phyloP scores from a whole-genome alignment of 2,329 filamentous ascomycete genomes.

The Daldinia eschscholtzii region DNA sequence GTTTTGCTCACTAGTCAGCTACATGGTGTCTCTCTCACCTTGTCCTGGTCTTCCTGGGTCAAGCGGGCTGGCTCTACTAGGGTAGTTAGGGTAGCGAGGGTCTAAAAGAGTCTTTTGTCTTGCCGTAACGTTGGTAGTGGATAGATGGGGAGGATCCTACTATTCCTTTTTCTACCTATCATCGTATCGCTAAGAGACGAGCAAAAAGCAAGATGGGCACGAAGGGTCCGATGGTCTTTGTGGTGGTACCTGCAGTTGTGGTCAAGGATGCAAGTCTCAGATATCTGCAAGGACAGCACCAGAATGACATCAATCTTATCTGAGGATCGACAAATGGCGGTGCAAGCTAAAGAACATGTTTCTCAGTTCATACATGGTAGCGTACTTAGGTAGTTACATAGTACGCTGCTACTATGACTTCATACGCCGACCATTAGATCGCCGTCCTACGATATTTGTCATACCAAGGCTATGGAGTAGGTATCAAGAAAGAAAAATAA shows the following conservation, averaged over 20 bases:
- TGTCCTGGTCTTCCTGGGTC: neutral
- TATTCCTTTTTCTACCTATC: slow-evolving; percentile 10
- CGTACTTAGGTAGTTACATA: neutral
- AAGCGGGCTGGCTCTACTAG: neutral
- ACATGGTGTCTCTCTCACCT: neutral
- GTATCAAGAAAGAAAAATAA: neutral
- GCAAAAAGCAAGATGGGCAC: slow-evolving; percentile 18
- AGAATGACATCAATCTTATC: slow-evolving; percentile 38
- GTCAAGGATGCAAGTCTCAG: slow-evolving; percentile 18
- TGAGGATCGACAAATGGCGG: slow-evolving; percentile 36
- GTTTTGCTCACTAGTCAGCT: neutral
- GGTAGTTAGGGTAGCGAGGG: slow-evolving; percentile 9
- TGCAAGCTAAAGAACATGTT: slow-evolving; percentile 20
- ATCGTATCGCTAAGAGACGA: slow-evolving; percentile 19
- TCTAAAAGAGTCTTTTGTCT: slow-evolving; percentile 13
- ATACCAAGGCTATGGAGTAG: slow-evolving; percentile 1
- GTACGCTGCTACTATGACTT: slow-evolving; percentile 27
- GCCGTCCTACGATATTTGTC: slow-evolving; percentile 22
- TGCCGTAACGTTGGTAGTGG: slow-evolving; percentile 36
- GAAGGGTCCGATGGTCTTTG: slow-evolving; percentile 24
- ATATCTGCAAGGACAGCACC: slow-evolving; percentile 19
- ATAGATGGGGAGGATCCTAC: slow-evolving; percentile 12
- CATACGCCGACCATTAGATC: slow-evolving; percentile 27
- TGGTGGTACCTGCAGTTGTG: slow-evolving; percentile 35
- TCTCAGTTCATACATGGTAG: neutral